A percentile compares a stretch with the other conserved stretches of the same genome.
Evolutionary conservation across 768 basidiomycete species (phyloP).

Genomic region (Trametes maxima): DNA sequence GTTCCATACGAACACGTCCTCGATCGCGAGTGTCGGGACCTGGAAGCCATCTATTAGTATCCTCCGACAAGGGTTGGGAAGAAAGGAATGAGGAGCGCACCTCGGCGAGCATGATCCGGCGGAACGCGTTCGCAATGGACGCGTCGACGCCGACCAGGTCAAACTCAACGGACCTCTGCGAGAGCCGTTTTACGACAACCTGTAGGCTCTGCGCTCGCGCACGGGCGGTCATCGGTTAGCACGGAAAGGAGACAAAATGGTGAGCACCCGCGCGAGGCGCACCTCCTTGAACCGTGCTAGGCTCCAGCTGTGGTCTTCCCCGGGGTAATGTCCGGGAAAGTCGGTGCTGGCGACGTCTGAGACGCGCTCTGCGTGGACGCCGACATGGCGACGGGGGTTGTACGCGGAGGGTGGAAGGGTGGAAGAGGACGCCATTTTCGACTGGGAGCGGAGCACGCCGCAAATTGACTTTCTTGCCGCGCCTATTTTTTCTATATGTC

Average conservation of each 20-base stretch:
- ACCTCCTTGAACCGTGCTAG: constrained; percentile 76
- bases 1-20: constrained; percentile 90
- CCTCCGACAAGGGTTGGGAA: neutral
- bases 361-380: constrained; percentile 68
- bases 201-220: constrained; percentile 57
- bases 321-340: constrained; percentile 87
- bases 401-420: constrained; percentile 30
- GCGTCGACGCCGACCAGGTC: constrained; percentile 96
- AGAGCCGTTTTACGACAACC: constrained; percentile 77
- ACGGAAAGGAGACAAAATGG: neutral
- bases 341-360: constrained; percentile 86
- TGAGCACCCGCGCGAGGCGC: constrained; percentile 11
- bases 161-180: constrained; percentile 86
- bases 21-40: constrained; percentile 92
- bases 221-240: neutral
- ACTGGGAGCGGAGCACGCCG: neutral
- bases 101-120: constrained; percentile 93
- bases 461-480: constrained; percentile 17
- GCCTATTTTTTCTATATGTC: neutral
- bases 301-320: constrained; percentile 86
- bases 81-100: constrained; percentile 43
- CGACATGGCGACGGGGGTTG: constrained; percentile 61
- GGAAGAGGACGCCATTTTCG: constrained; percentile 31
- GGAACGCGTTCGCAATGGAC: constrained; percentile 92
- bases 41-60: constrained; percentile 33